These are phyloP conservation scores for Macaranga tanarius DNA, from an alignment of 441 rosid species.

Conservation along the genomic window DNA sequence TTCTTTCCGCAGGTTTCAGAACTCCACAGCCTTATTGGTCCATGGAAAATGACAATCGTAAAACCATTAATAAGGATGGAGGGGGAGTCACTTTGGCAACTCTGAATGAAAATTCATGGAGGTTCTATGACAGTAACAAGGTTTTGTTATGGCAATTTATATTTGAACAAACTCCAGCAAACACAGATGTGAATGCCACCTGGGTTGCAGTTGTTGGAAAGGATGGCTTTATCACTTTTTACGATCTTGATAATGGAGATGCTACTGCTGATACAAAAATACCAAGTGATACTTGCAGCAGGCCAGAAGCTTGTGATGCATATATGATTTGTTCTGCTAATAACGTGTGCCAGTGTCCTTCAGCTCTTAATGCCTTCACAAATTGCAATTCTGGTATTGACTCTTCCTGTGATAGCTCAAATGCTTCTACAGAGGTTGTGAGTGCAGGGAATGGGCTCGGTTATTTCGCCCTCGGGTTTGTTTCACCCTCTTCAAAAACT, in stretches of 20 bases:
- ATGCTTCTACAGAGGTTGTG: slow-evolving; percentile 46
- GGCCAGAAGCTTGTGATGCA: slow-evolving; percentile 71
- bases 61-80: slow-evolving; percentile 46
- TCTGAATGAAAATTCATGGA: slow-evolving; percentile 69
- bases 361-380: slow-evolving; percentile 39
- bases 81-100: slow-evolving; percentile 44
- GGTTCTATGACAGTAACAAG: slow-evolving; percentile 54
- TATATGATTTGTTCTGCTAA: slow-evolving; percentile 54
- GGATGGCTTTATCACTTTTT: slow-evolving; percentile 62
- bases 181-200: slow-evolving; percentile 46
- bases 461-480: slow-evolving; percentile 66
- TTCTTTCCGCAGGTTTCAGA: slow-evolving; percentile 57
- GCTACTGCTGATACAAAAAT: slow-evolving; percentile 43
- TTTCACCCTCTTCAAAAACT: slow-evolving; percentile 51
- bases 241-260: slow-evolving; percentile 37
- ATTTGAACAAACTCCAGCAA: slow-evolving; percentile 29
- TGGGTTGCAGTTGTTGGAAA: slow-evolving; percentile 68
- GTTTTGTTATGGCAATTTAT: slow-evolving; percentile 55
- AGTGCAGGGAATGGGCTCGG: slow-evolving; percentile 50
- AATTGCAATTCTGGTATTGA: slow-evolving; percentile 55
- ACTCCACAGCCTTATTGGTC: slow-evolving; percentile 90
- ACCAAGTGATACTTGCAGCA: slow-evolving; percentile 58
- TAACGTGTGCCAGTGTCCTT: slow-evolving; percentile 62
- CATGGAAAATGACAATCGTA: slow-evolving; percentile 43
- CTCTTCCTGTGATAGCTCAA: slow-evolving; percentile 48